Evolutionary conservation across 2,329 filamentous ascomycete genomes (phyloP).

Genomic region (Helotiales sp.): DNA sequence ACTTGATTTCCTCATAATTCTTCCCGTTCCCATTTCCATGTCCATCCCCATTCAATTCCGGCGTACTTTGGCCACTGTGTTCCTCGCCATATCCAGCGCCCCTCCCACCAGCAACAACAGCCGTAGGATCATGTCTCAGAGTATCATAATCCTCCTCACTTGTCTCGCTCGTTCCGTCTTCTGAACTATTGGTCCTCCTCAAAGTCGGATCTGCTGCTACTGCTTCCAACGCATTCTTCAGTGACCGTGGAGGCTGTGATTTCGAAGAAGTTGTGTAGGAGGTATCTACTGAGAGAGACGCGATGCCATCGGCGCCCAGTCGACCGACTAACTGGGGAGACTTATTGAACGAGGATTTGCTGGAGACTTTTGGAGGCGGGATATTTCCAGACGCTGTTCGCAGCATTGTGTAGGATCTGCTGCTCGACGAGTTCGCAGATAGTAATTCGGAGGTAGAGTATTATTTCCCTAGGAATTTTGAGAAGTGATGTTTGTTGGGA

Average conservation of each 20-base stretch:
- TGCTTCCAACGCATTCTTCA: constrained; percentile 29
- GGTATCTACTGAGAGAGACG: constrained; percentile 18
- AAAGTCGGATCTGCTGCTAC: constrained; percentile 1
- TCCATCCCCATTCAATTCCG: neutral
- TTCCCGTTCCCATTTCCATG: constrained; percentile 8
- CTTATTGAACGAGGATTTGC: constrained; percentile 22
- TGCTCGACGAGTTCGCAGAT: neutral
- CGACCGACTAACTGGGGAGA: constrained; percentile 21
- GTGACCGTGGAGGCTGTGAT: constrained; percentile 23
- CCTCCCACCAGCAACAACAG: constrained; percentile 34
- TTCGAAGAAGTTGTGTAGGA: constrained; percentile 4
- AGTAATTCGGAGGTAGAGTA: neutral
- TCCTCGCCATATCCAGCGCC: constrained; percentile 35
- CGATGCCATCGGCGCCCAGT: constrained; percentile 25
- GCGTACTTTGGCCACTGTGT: constrained; percentile 14
- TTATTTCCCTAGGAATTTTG: too few relatives aligned
- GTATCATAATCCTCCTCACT: constrained; percentile 36
- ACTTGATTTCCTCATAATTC: constrained; percentile 25
- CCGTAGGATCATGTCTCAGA: constrained; percentile 27
- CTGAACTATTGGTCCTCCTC: constrained; percentile 11
- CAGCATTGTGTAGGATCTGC: constrained; percentile 7
- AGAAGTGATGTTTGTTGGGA: too few relatives aligned
- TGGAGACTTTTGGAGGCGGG: neutral
- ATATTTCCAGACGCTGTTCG: constrained; percentile 7
- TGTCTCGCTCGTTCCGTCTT: constrained; percentile 26